Evolutionary conservation across 2,329 filamentous ascomycete species (phyloP).

Genomic region (Fusarium aywerte): DNA sequence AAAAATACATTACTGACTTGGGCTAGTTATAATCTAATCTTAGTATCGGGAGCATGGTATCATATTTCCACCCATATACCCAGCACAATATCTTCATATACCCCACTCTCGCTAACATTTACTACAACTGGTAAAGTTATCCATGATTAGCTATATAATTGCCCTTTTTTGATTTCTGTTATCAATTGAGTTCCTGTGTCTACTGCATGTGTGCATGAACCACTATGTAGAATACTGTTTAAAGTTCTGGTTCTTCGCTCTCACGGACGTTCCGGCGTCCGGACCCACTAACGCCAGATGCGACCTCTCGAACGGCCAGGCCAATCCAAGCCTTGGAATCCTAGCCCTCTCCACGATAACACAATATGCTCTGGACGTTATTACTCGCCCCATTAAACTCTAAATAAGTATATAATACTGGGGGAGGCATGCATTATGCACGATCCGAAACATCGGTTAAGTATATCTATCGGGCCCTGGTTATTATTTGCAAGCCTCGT

Average conservation of each 20-base stretch:
- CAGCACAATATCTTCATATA: no score
- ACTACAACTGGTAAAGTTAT: neutral
- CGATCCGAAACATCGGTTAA: neutral
- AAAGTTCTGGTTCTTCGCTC: neutral
- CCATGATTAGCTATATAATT: neutral
- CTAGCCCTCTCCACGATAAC: neutral
- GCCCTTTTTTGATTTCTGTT: neutral
- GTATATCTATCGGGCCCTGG: neutral
- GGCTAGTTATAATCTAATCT: no score
- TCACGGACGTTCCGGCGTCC: neutral
- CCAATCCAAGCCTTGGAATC: neutral
- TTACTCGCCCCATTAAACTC: neutral
- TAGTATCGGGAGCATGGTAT: no score
- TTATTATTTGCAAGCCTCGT: neutral
- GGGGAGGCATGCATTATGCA: neutral
- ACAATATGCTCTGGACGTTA: neutral
- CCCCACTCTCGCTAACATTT: neutral
- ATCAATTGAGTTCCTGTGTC: fast-evolving
- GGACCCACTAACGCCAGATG: neutral
- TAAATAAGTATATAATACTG: neutral
- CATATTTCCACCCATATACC: no score
- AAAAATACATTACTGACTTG: no score
- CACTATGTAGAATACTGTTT: neutral
- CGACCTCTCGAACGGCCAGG: neutral
- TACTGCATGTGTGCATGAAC: neutral